These are phyloP conservation scores for Xylariaceae sp. DNA, from an alignment of 2,329 filamentous ascomycete species.

Conservation along the genomic window DNA sequence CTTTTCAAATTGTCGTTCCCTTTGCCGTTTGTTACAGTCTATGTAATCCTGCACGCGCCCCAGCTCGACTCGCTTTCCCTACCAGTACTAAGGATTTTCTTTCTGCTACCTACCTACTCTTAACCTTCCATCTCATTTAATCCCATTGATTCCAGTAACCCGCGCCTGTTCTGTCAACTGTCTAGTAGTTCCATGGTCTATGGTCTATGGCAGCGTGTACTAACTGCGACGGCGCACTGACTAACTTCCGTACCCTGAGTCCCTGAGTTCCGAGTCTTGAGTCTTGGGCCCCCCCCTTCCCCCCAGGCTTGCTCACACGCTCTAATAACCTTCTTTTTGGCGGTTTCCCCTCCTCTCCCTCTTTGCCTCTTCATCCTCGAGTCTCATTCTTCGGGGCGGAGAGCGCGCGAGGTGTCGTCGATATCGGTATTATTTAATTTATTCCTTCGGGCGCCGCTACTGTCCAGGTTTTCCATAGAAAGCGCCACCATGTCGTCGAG, in stretches of 20 bases:
- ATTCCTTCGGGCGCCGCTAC: no score
- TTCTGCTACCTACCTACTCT: conserved; percentile 11
- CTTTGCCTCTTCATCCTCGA: no score
- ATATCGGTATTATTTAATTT: no score
- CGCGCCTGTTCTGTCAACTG: conserved; percentile 10
- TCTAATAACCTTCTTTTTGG: no score
- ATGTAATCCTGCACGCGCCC: conserved; percentile 17
- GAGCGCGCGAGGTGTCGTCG: no score
- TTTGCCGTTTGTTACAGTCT: conserved; percentile 19
- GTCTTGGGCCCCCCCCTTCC: no score
- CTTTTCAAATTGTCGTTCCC: conserved; percentile 30
- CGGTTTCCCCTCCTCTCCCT: no score
- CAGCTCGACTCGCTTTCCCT: conserved; percentile 17
- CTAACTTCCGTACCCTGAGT: conserved; percentile 20
- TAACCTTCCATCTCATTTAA: conserved; percentile 7
- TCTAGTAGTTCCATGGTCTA: no score
- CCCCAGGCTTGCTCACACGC: no score
- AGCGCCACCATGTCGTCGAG: conserved; percentile 43
- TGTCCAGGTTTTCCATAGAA: conserved; percentile 19
- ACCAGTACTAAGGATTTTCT: conserved; percentile 17
- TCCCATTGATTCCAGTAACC: conserved; percentile 11
- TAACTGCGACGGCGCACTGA: conserved; percentile 16
- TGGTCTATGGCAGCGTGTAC: conserved; percentile 18
- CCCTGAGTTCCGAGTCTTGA: conserved; percentile 2
- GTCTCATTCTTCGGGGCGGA: no score